A percentile compares a stretch with the other conserved stretches of the same genome.
Conservation (phyloP, 768 basidiomycete genomes). For the Suillus paluster region DNA sequence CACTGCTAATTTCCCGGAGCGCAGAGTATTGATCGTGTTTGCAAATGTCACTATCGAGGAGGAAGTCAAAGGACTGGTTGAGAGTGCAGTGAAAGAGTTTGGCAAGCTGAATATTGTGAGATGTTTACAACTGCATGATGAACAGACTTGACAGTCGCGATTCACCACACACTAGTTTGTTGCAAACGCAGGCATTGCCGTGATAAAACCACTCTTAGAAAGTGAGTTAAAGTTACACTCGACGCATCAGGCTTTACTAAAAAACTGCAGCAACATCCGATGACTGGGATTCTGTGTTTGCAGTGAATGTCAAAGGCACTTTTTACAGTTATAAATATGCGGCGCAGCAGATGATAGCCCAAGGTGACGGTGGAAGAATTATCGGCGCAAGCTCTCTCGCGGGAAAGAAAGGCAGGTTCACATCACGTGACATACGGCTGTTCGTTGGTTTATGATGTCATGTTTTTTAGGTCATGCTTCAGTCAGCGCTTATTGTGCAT, state of each 20-base stretch:
- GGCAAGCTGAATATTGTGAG: slow-evolving; percentile 42
- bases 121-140: background rate
- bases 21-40: slow-evolving; percentile 13
- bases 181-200: slow-evolving; percentile 27
- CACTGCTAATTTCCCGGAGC: slow-evolving; percentile 8
- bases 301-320: slow-evolving; percentile 44
- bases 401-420: slow-evolving; percentile 33
- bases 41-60: slow-evolving; percentile 35
- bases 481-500: slow-evolving; percentile 37
- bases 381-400: slow-evolving; percentile 43
- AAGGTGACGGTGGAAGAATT: slow-evolving; percentile 46
- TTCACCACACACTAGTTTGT: slow-evolving; percentile 20
- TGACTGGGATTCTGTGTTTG: slow-evolving; percentile 37
- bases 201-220: slow-evolving; percentile 14
- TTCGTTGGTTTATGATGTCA: background rate
- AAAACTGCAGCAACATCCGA: slow-evolving; percentile 32
- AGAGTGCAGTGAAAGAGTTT: slow-evolving; percentile 24
- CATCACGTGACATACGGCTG: too few species aligned
- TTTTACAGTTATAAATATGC: slow-evolving; percentile 49
- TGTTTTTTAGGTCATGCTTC: slow-evolving; percentile 32
- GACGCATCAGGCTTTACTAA: slow-evolving; percentile 2
- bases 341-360: slow-evolving; percentile 48
- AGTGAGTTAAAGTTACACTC: slow-evolving; percentile 12
- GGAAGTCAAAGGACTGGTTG: slow-evolving; percentile 36
- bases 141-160: too few species aligned